These are phyloP conservation scores for Monosporascus sp. DNA, from an alignment of 2,329 filamentous ascomycete species.

Conservation along the genomic window DNA sequence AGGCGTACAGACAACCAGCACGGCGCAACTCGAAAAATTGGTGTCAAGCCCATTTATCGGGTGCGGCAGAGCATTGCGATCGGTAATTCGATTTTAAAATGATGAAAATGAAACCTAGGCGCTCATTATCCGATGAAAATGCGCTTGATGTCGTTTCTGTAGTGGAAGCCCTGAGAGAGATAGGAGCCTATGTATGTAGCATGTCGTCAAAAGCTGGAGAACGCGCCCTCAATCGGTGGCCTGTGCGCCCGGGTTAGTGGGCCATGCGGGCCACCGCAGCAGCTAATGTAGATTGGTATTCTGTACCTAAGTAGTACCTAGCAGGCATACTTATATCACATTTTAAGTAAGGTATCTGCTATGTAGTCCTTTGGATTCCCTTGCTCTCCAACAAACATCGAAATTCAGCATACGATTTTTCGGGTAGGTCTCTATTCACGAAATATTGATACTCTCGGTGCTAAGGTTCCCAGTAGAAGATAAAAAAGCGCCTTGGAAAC, in stretches of 20 bases:
- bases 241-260: neutral
- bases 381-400: no score
- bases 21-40: conserved; percentile 22
- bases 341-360: no score
- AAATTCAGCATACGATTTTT: no score
- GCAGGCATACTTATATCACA: no score
- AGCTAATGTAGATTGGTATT: no score
- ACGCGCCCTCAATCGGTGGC: neutral
- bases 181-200: neutral
- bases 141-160: conserved; percentile 7
- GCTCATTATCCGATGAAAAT: conserved; percentile 19
- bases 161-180: neutral
- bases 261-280: neutral
- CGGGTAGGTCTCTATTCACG: no score
- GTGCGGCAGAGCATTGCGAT: conserved; percentile 20
- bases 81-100: conserved; percentile 7
- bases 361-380: no score
- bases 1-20: conserved; percentile 20
- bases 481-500: neutral
- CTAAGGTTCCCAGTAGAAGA: neutral
- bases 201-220: neutral
- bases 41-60: conserved; percentile 20
- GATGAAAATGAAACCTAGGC: conserved; percentile 13
- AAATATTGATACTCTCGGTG: no score
- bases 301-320: no score